phyloP scores from a whole-genome alignment of 352 stramenopile species.

The Aphanomyces invadans region DNA sequence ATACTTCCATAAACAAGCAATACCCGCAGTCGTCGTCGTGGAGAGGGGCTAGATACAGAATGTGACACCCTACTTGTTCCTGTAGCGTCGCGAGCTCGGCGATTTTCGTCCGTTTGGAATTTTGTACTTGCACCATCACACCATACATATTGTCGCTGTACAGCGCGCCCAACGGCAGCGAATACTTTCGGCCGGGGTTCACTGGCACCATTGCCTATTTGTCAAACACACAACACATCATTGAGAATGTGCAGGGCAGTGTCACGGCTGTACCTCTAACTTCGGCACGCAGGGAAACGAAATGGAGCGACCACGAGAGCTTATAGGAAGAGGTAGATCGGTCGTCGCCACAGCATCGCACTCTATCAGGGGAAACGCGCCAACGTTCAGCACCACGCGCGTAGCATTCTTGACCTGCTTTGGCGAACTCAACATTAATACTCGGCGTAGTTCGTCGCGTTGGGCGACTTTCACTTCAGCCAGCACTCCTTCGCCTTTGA shows the following conservation, averaged over 20 bases:
- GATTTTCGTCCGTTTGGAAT: conserved; percentile 76
- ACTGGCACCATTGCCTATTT: conserved; percentile 18
- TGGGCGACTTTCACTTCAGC: conserved; percentile 85
- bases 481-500: conserved; percentile 76
- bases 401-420: conserved; percentile 85
- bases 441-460: conserved; percentile 71
- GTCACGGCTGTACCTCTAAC: neutral
- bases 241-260: neutral
- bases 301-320: neutral
- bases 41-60: conserved; percentile 10
- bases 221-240: neutral
- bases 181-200: conserved; percentile 47
- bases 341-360: conserved; percentile 31
- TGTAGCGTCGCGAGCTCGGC: conserved; percentile 65
- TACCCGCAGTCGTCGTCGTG: conserved; percentile 36
- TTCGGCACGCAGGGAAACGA: neutral
- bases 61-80: conserved; percentile 37
- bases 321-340: conserved; percentile 32
- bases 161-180: conserved; percentile 68
- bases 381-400: conserved; percentile 74
- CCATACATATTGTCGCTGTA: conserved; percentile 73
- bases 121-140: conserved; percentile 76
- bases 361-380: conserved; percentile 47
- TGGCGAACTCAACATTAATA: conserved; percentile 76
- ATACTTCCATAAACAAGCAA: conserved; percentile 80